Base-by-base conservation (phyloP, 108 stramenopile genomes). In the Pseudonitzschia pungens region DNA sequence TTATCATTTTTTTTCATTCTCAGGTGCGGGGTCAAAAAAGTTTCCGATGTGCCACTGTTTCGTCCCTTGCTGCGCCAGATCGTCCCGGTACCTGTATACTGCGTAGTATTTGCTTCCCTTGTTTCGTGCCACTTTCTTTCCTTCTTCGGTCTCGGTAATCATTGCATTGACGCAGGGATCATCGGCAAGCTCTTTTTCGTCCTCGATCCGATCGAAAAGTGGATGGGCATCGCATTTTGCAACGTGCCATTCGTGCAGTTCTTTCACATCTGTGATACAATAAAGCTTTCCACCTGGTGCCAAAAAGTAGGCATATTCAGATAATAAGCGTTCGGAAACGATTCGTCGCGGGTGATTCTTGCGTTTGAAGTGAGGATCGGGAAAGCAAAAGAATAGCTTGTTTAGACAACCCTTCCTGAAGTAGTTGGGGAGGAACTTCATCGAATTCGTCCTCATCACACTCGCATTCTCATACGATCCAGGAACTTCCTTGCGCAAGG, bases 301-400 rank as follows among this genome's bases (percentile, higher is more conserved):
- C 31, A 97, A 82, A 22, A 93, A 78, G 71, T 90, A 95, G 42
- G 96, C 96, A 81, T 99, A 99, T 82, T 99, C 97, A 0, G 94
- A 83, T 33, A 97, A 71, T 27, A 98, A 74, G 50, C 92, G 70
- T 18, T 85, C 83, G 27, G 86, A 85, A 5, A 98, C 84, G 56
- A 98, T 97, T 9, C 98, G 83, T 15, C 98, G 81, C 11, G 87
- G 85, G 85, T 97, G 96, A 82, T 98, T 98, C 88, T 98, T 98
- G 58, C 92, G 91, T 80, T 98, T 98, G 81, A 98, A 98, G 74
- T 98, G 98, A 31, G 98, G 98, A 81, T 98, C 98, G 26, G 98
- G 97, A 74, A 98, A 98, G 80, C 96, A 97, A 75, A 98, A 96
- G 78, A 97, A 98, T 28, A 97, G 83, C 76, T 97, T 97, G 11